Conservation (phyloP, 2,329 filamentous ascomycete species). For the Pleoardoris graminearum region DNA sequence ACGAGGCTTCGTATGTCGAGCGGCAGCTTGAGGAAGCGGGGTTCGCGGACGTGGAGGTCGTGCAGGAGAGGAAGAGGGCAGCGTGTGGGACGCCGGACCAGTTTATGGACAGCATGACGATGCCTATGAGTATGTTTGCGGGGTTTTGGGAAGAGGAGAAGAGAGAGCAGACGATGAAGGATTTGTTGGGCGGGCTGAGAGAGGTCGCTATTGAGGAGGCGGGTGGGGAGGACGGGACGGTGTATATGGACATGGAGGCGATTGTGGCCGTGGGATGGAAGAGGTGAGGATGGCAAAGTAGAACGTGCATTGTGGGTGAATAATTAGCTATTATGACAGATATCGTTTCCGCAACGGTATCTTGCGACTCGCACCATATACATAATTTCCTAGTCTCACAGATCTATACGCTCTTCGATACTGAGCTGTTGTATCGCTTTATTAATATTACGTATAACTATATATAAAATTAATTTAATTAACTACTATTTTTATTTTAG, state of each 20-base stretch:
- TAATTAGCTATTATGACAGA: too few species aligned
- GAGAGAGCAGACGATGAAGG: conserved; percentile 15
- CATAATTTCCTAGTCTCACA: too few species aligned
- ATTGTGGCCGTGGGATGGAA: conserved; percentile 23
- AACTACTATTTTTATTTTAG: too few species aligned
- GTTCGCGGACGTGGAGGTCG: conserved; percentile 18
- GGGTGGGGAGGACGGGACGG: conserved; percentile 15
- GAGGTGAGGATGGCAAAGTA: conserved; percentile 6
- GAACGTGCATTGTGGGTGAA: too few species aligned
- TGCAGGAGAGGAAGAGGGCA: conserved; percentile 8
- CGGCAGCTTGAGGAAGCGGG: conserved; percentile 20
- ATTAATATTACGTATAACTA: too few species aligned
- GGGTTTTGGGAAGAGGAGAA: conserved; percentile 21
- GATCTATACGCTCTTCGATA: too few species aligned
- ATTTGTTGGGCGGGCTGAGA: conserved; percentile 16
- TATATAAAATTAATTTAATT: too few species aligned
- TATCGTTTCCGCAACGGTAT: too few species aligned
- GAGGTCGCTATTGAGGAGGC: conserved; percentile 12
- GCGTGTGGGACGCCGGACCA: conserved; percentile 19
- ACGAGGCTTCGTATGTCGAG: conserved; percentile 12
- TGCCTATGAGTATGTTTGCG: conserved; percentile 22
- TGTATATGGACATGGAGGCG: conserved; percentile 20
- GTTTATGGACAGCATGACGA: conserved; percentile 21
- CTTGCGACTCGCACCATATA: too few species aligned
- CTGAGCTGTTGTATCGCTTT: too few species aligned